A percentile compares a stretch with the other conserved stretches of the same genome.
phyloP scores from a whole-genome alignment of 164 flowering plant species.

The Magnolia kwangsiensis region DNA sequence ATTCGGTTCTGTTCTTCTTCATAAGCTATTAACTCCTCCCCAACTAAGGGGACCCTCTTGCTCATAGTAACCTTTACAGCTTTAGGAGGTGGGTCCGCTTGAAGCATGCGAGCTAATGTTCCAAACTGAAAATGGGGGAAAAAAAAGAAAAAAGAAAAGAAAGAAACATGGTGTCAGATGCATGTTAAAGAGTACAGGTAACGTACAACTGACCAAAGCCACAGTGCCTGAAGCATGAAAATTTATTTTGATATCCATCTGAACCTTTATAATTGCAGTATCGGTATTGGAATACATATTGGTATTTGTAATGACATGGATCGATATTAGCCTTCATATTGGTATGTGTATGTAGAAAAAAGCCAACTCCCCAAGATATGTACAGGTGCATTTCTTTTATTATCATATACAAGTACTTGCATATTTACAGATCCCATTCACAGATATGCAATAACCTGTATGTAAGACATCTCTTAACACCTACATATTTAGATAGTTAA shows the following conservation, averaged over 20 bases:
- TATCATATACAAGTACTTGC: too few relatives aligned
- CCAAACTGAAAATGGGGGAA: conserved; percentile 61
- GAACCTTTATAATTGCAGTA: neutral
- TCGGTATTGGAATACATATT: neutral
- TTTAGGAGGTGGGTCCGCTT: conserved; percentile 98
- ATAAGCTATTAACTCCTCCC: conserved; percentile 90
- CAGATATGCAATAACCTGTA: too few relatives aligned
- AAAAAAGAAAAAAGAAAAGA: neutral
- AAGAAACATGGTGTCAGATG: neutral
- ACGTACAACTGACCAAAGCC: neutral
- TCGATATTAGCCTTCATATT: neutral
- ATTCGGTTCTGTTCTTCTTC: conserved; percentile 93
- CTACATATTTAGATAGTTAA: too few relatives aligned
- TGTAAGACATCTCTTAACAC: too few relatives aligned
- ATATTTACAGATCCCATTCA: too few relatives aligned
- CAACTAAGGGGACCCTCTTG: conserved; percentile 89
- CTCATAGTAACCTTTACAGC: conserved; percentile 91
- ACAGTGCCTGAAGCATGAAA: neutral
- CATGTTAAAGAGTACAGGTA: too few relatives aligned
- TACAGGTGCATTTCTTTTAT: too few relatives aligned
- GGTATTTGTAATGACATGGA: neutral
- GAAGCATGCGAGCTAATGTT: conserved; percentile 93
- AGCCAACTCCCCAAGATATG: neutral
- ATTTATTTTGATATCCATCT: neutral
- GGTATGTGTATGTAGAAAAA: neutral